phyloP scores from a whole-genome alignment of 1,139 yeast genomes.

The Ashbya aceris region DNA sequence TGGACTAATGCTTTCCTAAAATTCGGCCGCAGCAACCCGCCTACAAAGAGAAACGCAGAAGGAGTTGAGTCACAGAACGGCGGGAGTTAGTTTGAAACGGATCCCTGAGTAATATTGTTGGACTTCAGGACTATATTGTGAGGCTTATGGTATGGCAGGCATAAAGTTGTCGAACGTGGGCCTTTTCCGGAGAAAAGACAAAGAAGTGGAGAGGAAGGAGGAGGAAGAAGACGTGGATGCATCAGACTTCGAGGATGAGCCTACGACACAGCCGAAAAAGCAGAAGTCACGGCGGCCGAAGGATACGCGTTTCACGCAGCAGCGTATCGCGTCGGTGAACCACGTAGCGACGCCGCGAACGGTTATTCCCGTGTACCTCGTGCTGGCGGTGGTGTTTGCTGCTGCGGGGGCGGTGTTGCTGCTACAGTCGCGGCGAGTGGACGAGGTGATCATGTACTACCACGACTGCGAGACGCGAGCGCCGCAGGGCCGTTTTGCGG shows the following conservation, averaged over 20 bases:
- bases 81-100: not conserved
- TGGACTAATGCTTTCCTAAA: too few species aligned
- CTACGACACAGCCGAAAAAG: conserved; percentile 27
- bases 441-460: conserved; percentile 76
- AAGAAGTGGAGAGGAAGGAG: conserved; percentile 7
- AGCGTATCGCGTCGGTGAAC: conserved; percentile 44
- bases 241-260: conserved; percentile 30
- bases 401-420: conserved; percentile 90
- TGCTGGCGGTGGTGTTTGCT: conserved; percentile 72
- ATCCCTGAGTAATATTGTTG: not conserved
- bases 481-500: conserved; percentile 40
- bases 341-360: conserved; percentile 90
- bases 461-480: conserved; percentile 64
- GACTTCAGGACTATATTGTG: not conserved
- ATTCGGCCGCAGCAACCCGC: too few species aligned
- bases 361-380: conserved; percentile 70
- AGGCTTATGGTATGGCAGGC: conserved; percentile 4
- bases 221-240: conserved; percentile 24
- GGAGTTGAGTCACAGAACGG: not conserved
- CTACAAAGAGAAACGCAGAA: too few species aligned
- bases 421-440: conserved; percentile 66
- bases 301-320: conserved; percentile 61
- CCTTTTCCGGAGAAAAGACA: conserved; percentile 22
- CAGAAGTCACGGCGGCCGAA: conserved; percentile 52
- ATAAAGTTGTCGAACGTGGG: conserved; percentile 11